Evolutionary conservation across 768 basidiomycete genomes (phyloP).

Genomic region (Kwoniella sp.): DNA sequence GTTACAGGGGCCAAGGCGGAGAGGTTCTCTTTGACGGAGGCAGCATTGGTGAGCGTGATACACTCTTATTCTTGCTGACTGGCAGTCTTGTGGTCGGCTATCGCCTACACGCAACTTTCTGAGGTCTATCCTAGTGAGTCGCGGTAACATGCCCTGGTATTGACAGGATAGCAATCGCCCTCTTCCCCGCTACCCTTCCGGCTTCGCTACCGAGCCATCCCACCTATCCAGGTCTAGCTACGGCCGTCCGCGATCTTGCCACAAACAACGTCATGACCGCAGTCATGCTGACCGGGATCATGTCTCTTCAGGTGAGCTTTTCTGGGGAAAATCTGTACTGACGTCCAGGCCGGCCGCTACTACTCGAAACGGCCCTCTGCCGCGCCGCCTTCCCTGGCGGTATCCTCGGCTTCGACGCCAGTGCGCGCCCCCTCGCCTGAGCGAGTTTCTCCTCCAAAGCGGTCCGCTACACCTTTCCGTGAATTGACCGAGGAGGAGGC

Average conservation of each 20-base stretch:
- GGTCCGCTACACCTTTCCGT: slow-evolving; percentile 39
- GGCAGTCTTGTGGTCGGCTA: slow-evolving; percentile 32
- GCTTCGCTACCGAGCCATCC: slow-evolving; percentile 11
- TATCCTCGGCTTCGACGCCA: slow-evolving; percentile 7
- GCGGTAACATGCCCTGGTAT: not conserved
- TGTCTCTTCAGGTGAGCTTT: slow-evolving; percentile 49
- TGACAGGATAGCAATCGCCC: slow-evolving; percentile 43
- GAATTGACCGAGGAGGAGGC: slow-evolving; percentile 43
- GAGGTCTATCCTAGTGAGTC: slow-evolving; percentile 40
- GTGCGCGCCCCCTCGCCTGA: slow-evolving; percentile 4
- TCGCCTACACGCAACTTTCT: slow-evolving; percentile 35
- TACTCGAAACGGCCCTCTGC: slow-evolving; percentile 38
- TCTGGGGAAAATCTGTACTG: no score
- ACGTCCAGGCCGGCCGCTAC: slow-evolving; percentile 47
- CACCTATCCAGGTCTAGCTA: slow-evolving; percentile 29
- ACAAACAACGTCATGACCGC: slow-evolving; percentile 48
- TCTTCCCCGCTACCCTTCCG: slow-evolving; percentile 34
- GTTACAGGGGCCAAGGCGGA: slow-evolving; percentile 35
- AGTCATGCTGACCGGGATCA: slow-evolving; percentile 50
- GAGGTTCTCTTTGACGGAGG: slow-evolving; percentile 50
- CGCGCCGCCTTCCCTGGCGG: slow-evolving; percentile 14
- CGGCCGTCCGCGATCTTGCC: slow-evolving; percentile 44
- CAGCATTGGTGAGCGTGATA: slow-evolving; percentile 38
- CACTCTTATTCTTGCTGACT: not conserved
- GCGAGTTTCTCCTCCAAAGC: slow-evolving; percentile 10